Evolutionary conservation across 1,139 yeast genomes (phyloP), one percentile per base, ranked within the genome.

Genomic region (Debaryomyces subglobosus): DNA sequence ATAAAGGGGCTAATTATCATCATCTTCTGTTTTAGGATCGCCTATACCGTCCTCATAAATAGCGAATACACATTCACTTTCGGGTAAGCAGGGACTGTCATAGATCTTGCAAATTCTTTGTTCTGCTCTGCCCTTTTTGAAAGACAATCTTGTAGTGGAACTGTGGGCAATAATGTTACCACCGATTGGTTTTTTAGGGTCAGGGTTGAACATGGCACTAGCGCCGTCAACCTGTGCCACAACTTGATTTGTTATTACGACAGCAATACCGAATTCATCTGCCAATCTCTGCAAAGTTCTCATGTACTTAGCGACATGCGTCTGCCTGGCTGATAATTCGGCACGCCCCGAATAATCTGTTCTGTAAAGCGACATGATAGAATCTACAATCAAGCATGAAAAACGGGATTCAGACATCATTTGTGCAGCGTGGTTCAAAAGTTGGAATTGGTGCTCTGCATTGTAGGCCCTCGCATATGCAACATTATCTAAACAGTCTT

Each of bases 141-240:
- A 84, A 44, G 90, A 87, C 53, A 94, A 78, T 59, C 98, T 80
- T 1, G 99, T 94, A 8, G 98, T 94, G 3, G 97, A 90, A 20
- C 96, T 86, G 66, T 95, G 99, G 1, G 99, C 99, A 68, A 95
- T 86, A 59, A 95, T 94, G 62, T 95, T 94, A 60, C 99, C 99
- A 50, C 99, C 99, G 59, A 95, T 94, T 9, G 99, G 99, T 67
- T 95, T 95, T 68, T 95, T 95, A n/a, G 99, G 98, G 65, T 94
- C 99, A 0, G 97, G 96, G 59, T 91, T 90, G 67, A 86, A 92
- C 79, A 85, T 79, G 6, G 82, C 81, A 53, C 87, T 81, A 60
- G 84, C 85, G 45, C 98, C 98, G 65, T 94, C 99, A 18, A 95
- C 99, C 67, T 92, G 97, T 3, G 99, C 97, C 6, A 91, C 97